Conservation (phyloP, 495 filamentous ascomycete genomes). For the Neurospora sp. region DNA sequence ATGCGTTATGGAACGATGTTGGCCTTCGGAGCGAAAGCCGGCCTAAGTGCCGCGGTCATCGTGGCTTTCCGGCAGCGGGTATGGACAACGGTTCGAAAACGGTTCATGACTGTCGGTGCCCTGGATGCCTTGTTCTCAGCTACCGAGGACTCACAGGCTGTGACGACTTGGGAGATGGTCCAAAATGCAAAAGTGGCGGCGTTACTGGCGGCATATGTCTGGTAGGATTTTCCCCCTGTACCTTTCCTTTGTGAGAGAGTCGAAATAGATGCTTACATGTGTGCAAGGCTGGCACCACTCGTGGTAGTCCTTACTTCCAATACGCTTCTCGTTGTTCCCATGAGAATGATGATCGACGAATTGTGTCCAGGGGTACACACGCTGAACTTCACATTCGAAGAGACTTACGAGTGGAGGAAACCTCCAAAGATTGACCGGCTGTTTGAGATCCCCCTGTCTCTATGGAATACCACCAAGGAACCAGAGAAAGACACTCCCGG, state of each 20-base stretch:
- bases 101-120: conserved; percentile 22
- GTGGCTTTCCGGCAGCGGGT: conserved; percentile 24
- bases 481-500: conserved; percentile 2
- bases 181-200: conserved; percentile 21
- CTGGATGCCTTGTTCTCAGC: conserved; percentile 27
- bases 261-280: conserved; percentile 7
- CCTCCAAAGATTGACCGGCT: conserved; percentile 16
- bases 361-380: conserved; percentile 21
- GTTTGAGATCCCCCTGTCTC: conserved; percentile 17
- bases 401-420: conserved; percentile 23
- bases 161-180: conserved; percentile 25
- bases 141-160: conserved; percentile 19
- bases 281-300: conserved; percentile 18
- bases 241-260: not conserved
- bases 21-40: conserved; percentile 27
- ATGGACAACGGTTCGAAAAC: conserved; percentile 26
- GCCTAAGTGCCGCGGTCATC: conserved; percentile 22
- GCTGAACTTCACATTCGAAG: conserved; percentile 27
- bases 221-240: conserved; percentile 6
- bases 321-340: conserved; percentile 23
- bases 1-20: conserved; percentile 28
- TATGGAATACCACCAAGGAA: conserved; percentile 27
- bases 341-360: not conserved
- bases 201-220: conserved; percentile 23
- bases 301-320: conserved; percentile 28